phyloP scores from a whole-genome alignment of 202 grass and related monocot genomes.

The Sporobolus alterniflorus region DNA sequence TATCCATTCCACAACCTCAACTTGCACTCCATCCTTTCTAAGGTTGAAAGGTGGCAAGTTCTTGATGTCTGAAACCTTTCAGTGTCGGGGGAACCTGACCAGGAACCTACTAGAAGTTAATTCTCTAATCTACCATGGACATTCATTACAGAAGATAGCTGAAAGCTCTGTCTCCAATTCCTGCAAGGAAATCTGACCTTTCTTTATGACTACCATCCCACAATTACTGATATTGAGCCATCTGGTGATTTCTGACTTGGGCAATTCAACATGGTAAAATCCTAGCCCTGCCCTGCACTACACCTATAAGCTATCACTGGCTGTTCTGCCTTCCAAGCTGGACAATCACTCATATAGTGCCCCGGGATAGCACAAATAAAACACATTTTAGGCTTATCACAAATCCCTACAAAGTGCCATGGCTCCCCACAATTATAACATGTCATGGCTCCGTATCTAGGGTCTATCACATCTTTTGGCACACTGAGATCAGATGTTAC shows the following conservation, averaged over 20 bases:
- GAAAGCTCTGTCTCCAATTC: background rate
- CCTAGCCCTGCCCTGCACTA: background rate
- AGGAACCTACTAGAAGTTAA: background rate
- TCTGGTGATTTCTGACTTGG: accelerated
- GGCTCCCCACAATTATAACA: background rate
- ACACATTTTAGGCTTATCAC: background rate
- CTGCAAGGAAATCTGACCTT: accelerated
- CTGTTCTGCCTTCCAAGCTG: background rate
- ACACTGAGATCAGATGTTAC: no score
- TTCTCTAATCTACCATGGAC: background rate
- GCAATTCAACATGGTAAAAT: background rate
- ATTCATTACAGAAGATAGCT: background rate
- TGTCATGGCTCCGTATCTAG: background rate
- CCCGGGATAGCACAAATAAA: background rate
- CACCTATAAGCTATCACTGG: background rate
- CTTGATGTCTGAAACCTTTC: background rate
- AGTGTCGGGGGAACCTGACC: background rate
- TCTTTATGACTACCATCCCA: background rate
- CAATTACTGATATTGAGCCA: background rate
- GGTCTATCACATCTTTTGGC: background rate
- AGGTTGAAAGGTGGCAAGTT: background rate
- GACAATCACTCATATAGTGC: background rate
- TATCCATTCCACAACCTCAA: background rate
- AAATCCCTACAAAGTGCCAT: background rate
- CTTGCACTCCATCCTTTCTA: no score